Percentiles rank a stretch among this genome's conserved stretches.
These are phyloP conservation scores for Tillandsia leiboldiana DNA, from an alignment of 176 grass and related monocot genomes.

Conservation along the genomic window DNA sequence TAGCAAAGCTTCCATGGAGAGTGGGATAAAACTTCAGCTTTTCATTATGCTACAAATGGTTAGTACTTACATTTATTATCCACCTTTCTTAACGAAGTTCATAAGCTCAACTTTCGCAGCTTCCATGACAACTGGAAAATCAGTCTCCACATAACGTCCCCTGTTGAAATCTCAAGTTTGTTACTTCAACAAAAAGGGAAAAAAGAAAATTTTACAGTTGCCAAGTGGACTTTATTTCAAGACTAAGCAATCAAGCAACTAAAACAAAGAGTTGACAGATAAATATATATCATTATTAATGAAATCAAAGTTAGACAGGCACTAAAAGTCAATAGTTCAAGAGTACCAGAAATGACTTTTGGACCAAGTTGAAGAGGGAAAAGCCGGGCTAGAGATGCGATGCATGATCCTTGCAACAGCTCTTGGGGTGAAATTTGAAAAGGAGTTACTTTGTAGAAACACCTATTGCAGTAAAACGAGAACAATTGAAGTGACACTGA, in stretches of 20 bases:
- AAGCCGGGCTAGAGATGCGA: constrained; percentile 67
- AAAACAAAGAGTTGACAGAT: background rate
- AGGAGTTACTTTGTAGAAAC: constrained; percentile 85
- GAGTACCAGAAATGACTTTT: constrained; percentile 81
- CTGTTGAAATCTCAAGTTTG: constrained; percentile 21
- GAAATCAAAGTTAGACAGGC: background rate
- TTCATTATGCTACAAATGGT: background rate
- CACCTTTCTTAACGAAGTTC: constrained; percentile 54
- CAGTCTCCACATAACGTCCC: constrained; percentile 74
- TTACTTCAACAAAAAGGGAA: background rate
- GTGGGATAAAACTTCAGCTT: background rate
- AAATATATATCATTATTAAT: no score
- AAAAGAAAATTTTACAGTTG: background rate
- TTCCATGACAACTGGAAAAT: constrained; percentile 86
- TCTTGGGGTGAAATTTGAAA: constrained; percentile 73
- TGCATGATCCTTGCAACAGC: constrained; percentile 93
- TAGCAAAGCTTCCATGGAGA: no score
- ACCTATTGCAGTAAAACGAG: constrained; percentile 30
- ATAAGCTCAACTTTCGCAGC: constrained; percentile 76
- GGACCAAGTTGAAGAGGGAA: constrained; percentile 66
- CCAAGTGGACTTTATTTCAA: background rate
- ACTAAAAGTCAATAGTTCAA: constrained; percentile 5
- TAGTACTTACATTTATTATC: constrained; percentile 20
- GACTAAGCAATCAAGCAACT: background rate
- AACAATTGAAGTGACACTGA: background rate